Base-by-base conservation (phyloP, 768 basidiomycete genomes). In the Tulasnella sp. region DNA sequence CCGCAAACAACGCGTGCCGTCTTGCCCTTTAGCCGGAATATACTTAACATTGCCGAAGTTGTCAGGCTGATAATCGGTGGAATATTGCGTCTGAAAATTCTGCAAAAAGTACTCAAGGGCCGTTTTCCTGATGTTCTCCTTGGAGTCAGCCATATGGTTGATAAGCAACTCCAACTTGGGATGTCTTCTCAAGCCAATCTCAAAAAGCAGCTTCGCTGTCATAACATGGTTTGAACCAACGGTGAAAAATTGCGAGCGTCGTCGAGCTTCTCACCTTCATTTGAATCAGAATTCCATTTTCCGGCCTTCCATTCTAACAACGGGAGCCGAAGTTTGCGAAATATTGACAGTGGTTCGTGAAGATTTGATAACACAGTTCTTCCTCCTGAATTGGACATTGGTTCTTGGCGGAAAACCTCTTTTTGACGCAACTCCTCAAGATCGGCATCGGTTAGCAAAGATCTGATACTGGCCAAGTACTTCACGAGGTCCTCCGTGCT, bases 31-130 rank as follows among this genome's bases (percentile, higher is more conserved):
- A 3, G 88, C 79, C 1, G 93, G 93, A 37, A 98, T 76, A 66
- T 86, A 98, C 0, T 81, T 67, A 9, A 83, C 61, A 22, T 77
- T 66, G 4, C 68, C 65, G 56, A 77, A 83, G 10, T 70, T 60
- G 12, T 67, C 61, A n/a, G 76, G 70, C 37, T 75, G 68, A 56
- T 83, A 83, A 34, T 75, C 67, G 1, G 3, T 16, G 0, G 64
- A 59, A 60, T 85, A 92, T 50, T 74, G 73, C 0, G 67, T 70
- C 5, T 68, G 61, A 25, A 80, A 69, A 58, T 91, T 83, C 44
- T 87, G 79, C 42, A 92, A 65, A 28, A 95, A 71, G 66, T 92
- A 96, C 50, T 79, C 78, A 52, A 96, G 68, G 0, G 90, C 89
- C 7, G 67, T 63, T 4, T 68, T 59, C 15, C 77, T 76, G 32